Percentiles rank a stretch among this genome's conserved stretches.
Evolutionary conservation across 768 basidiomycete species (phyloP).

Genomic region (Lanmaoa rubissima): DNA sequence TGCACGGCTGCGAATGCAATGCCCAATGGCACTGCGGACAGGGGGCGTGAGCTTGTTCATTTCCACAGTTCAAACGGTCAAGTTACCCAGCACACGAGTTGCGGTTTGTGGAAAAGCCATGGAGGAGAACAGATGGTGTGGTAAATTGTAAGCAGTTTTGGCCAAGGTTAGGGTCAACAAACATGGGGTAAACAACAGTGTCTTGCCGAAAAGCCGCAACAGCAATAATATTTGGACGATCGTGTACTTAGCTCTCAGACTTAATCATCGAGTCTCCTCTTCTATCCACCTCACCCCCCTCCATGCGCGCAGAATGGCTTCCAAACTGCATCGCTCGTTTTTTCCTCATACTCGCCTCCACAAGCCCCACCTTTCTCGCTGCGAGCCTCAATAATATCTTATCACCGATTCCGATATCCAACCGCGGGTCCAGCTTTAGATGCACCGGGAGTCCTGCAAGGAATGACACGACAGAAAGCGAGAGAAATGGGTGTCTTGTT

Average conservation of each 20-base stretch:
- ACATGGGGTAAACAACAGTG: constrained; percentile 26
- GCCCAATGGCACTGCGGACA: constrained; percentile 36
- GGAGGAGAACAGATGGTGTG: constrained; percentile 2
- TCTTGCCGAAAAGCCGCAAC: background rate
- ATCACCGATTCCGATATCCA: constrained; percentile 80
- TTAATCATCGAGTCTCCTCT: constrained; percentile 47
- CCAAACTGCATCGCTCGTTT: constrained; percentile 99
- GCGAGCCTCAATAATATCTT: constrained; percentile 81
- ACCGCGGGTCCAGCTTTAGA: constrained; percentile 74
- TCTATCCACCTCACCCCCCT: constrained; percentile 47
- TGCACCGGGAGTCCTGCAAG: constrained; percentile 78
- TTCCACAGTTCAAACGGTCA: background rate
- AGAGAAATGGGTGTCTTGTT: constrained; percentile 87
- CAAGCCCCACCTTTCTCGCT: constrained; percentile 69
- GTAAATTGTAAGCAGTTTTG: background rate
- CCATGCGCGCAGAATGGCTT: constrained; percentile 82
- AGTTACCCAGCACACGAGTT: constrained; percentile 49
- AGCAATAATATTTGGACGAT: too few relatives aligned
- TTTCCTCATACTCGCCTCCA: constrained; percentile 69
- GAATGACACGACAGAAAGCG: constrained; percentile 73
- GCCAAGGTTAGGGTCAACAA: constrained; percentile 13
- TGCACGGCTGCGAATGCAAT: constrained; percentile 42
- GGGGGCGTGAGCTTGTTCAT: constrained; percentile 9
- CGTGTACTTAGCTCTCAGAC: background rate
- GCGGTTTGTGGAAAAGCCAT: constrained; percentile 55